Percentiles rank a stretch among this genome's conserved stretches.
These are phyloP conservation scores for Pythium coloratum DNA, from an alignment of 352 stramenopile species.

Conservation along the genomic window DNA sequence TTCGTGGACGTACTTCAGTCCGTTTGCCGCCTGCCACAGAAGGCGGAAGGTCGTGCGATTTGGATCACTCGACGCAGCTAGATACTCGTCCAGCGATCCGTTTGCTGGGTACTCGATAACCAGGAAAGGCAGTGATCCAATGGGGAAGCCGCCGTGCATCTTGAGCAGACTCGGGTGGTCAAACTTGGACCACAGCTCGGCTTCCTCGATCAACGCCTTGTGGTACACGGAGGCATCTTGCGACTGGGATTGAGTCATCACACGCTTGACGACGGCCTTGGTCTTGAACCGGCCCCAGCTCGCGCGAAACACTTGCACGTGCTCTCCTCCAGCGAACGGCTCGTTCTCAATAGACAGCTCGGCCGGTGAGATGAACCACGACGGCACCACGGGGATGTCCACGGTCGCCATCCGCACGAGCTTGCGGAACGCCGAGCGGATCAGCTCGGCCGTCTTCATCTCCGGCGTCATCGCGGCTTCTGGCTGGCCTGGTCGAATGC, in stretches of 20 bases:
- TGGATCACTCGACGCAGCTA: conserved; percentile 44
- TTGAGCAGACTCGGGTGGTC: conserved; percentile 56
- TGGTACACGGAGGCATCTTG: conserved; percentile 18
- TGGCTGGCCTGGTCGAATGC: neutral
- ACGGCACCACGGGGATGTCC: conserved; percentile 40
- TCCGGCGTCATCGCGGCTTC: neutral
- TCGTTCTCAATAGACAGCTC: conserved; percentile 34
- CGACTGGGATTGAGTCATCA: conserved; percentile 19
- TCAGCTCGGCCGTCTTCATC: conserved; percentile 32
- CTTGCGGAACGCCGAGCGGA: conserved; percentile 46
- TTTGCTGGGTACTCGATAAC: conserved; percentile 47
- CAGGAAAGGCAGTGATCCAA: conserved; percentile 48
- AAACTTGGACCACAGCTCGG: conserved; percentile 38
- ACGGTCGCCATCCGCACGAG: conserved; percentile 48
- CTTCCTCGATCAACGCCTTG: conserved; percentile 39
- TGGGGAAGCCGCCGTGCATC: conserved; percentile 51
- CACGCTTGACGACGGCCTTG: conserved; percentile 41
- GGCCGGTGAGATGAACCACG: conserved; percentile 54
- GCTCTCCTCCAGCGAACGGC: conserved; percentile 20
- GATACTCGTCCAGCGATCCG: conserved; percentile 57
- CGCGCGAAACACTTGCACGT: conserved; percentile 18
- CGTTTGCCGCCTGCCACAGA: conserved; percentile 47
- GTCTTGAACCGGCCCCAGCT: conserved; percentile 31
- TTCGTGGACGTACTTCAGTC: conserved; percentile 58
- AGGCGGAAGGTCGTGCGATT: conserved; percentile 38